A percentile compares a stretch with the other conserved stretches of the same genome.
Conservation (phyloP, 2,329 filamentous ascomycete genomes). For the Trichoderma aggressivum region DNA sequence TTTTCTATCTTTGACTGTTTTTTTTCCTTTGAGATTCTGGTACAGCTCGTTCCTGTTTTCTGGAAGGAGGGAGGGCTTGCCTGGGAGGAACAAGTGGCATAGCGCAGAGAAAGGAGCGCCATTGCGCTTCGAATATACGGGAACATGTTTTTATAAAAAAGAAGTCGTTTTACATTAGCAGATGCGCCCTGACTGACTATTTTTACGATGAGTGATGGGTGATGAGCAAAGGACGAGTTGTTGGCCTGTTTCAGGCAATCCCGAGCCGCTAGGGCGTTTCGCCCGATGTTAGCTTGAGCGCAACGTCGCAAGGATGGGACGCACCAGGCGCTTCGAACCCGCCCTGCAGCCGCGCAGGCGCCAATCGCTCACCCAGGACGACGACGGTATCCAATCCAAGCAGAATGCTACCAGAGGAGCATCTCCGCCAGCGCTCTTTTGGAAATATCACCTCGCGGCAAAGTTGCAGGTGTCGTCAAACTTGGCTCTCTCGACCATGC, state of each 20-base stretch:
- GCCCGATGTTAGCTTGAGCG: constrained; percentile 8
- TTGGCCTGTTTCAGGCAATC: not conserved
- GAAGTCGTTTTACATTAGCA: not conserved
- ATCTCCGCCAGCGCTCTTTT: not conserved
- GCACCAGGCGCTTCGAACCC: not conserved
- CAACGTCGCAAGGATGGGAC: constrained; percentile 2
- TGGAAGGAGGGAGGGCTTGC: not conserved
- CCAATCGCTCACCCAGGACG: not conserved
- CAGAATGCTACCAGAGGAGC: not conserved
- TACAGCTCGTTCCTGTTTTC: constrained; percentile 1
- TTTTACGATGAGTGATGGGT: not conserved
- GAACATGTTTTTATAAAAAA: not conserved
- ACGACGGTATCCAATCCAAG: not conserved
- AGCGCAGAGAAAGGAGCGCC: not conserved
- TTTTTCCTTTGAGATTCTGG: not conserved
- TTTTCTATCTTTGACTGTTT: constrained; percentile 6
- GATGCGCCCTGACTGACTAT: not conserved
- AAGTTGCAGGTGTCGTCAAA: constrained; percentile 14
- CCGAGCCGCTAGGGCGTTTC: constrained; percentile 8
- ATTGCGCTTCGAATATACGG: constrained; percentile 15
- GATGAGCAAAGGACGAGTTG: not conserved
- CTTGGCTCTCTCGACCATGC: constrained; percentile 14
- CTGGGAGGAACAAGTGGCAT: not conserved
- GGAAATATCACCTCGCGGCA: not conserved
- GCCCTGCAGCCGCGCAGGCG: not conserved